Percentiles rank a stretch among this genome's conserved stretches.
These are phyloP conservation scores for Boletus sp. DNA, from an alignment of 768 basidiomycete genomes.

Conservation along the genomic window DNA sequence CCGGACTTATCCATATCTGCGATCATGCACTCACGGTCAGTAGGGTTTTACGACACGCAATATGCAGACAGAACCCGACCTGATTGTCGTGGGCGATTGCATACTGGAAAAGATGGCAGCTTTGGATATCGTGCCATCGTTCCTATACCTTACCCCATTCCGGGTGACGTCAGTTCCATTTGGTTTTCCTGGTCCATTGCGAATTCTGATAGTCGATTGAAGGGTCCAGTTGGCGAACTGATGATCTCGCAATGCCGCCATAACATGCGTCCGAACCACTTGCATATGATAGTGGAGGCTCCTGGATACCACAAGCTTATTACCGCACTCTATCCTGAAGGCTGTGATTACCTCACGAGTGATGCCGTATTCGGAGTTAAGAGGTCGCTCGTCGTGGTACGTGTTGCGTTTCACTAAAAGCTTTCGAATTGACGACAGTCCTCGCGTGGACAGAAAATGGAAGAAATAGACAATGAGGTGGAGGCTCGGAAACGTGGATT, in stretches of 20 bases:
- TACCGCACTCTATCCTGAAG: conserved; percentile 74
- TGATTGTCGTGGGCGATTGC: conserved; percentile 72
- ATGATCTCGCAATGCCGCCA: conserved; percentile 60
- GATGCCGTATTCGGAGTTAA: conserved; percentile 86
- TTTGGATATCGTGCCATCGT: conserved; percentile 75
- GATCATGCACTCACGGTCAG: not conserved
- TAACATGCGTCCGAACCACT: conserved; percentile 75
- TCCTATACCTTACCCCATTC: conserved; percentile 68
- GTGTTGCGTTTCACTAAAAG: conserved; percentile 21
- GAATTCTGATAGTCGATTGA: conserved; percentile 10
- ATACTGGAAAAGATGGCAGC: conserved; percentile 57
- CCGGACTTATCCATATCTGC: conserved; percentile 2
- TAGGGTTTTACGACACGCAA: conserved; percentile 45
- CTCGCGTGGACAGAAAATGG: conserved; percentile 41
- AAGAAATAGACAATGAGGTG: conserved; percentile 50
- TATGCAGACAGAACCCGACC: conserved; percentile 55
- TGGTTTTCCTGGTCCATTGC: conserved; percentile 1
- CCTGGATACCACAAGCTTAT: conserved; percentile 69
- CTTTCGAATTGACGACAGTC: not conserved
- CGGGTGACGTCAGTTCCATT: conserved; percentile 51
- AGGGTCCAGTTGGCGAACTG: conserved; percentile 72
- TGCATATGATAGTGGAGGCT: conserved; percentile 73
- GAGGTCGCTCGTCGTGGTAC: conserved; percentile 70
- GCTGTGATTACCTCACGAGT: conserved; percentile 61
- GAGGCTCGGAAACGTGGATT: conserved; percentile 54